phyloP scores from a whole-genome alignment of 2,329 filamentous ascomycete species.

The Alternaria solani region DNA sequence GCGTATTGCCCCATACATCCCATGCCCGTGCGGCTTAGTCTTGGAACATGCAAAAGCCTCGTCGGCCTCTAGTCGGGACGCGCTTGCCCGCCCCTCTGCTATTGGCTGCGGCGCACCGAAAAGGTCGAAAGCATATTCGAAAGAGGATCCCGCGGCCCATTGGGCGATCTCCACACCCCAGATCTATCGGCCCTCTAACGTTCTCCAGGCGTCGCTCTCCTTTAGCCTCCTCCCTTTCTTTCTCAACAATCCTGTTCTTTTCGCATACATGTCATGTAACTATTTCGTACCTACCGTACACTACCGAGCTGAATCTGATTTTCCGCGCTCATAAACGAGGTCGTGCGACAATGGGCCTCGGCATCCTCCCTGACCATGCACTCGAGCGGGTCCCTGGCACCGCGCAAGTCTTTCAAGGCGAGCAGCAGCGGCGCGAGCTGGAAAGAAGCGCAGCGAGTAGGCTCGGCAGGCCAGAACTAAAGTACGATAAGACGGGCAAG shows the following conservation, averaged over 20 bases:
- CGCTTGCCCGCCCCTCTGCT: not conserved
- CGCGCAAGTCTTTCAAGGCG: constrained; percentile 50
- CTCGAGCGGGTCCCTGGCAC: constrained; percentile 73
- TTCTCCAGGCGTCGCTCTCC: not conserved
- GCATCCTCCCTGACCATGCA: constrained; percentile 73
- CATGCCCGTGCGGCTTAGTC: constrained; percentile 1
- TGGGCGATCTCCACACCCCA: constrained; percentile 2
- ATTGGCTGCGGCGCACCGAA: constrained; percentile 1
- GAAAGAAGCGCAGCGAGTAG: constrained; percentile 27
- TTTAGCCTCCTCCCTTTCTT: not conserved
- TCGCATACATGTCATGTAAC: not conserved
- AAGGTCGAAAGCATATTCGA: not conserved
- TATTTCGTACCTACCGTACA: not conserved
- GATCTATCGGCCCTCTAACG: not conserved
- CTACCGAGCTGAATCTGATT: not conserved
- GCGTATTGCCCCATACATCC: not conserved
- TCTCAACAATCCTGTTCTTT: not conserved
- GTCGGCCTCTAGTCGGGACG: constrained; percentile 1
- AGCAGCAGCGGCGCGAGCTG: constrained; percentile 32
- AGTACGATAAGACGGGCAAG: constrained; percentile 74
- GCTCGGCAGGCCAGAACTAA: constrained; percentile 60
- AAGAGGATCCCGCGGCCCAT: not conserved
- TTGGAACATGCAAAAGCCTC: not conserved
- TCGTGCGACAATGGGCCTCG: constrained; percentile 67
- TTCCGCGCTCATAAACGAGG: not conserved